Conservation (phyloP, 768 basidiomycete genomes). For the Tricholoma sp. region DNA sequence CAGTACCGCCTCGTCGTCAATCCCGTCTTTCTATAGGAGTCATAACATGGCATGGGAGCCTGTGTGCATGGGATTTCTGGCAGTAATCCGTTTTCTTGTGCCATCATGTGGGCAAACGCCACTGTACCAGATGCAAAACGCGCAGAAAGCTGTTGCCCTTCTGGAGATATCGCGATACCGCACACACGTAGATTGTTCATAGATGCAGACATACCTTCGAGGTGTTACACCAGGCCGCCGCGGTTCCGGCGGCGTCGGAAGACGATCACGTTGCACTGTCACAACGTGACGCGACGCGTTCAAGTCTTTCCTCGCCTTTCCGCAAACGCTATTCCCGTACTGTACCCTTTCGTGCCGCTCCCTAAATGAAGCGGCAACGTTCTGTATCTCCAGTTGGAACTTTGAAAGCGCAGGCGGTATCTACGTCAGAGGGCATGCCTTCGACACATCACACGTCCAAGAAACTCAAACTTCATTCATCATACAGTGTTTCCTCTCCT, state of each 20-base stretch:
- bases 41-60: too few species aligned
- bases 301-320: not conserved
- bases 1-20: too few species aligned
- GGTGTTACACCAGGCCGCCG: not conserved
- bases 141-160: too few species aligned
- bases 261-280: not conserved
- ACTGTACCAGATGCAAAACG: too few species aligned
- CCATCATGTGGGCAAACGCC: too few species aligned
- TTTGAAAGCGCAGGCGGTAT: not conserved
- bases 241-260: too few species aligned
- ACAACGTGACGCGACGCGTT: not conserved
- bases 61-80: not conserved
- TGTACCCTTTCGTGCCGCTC: not conserved
- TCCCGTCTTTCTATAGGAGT: too few species aligned
- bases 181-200: too few species aligned
- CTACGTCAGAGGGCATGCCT: not conserved
- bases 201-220: not conserved
- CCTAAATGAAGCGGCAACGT: constrained; percentile 3
- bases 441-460: constrained; percentile 28
- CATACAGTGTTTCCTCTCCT: constrained; percentile 38
- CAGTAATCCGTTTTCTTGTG: not conserved
- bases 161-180: too few species aligned
- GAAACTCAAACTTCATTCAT: constrained; percentile 45
- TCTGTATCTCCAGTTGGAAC: constrained; percentile 3
- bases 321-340: too few species aligned